Evolutionary conservation across 345 rosid genomes (phyloP).

Genomic region (Angophora floribunda): DNA sequence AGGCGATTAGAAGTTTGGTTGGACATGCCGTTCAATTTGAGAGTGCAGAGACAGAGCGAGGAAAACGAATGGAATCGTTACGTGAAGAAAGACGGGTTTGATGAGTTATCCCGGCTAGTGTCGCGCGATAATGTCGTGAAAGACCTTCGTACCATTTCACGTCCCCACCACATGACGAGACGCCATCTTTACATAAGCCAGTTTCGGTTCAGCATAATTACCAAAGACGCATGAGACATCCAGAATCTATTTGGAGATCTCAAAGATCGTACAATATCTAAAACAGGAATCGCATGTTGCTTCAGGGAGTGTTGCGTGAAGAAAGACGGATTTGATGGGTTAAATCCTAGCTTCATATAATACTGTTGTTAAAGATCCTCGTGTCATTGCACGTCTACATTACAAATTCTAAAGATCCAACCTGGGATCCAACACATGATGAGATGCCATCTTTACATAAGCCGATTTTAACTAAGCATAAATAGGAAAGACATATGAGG

Average conservation of each 20-base stretch:
- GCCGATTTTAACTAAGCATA: neutral
- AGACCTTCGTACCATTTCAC: neutral
- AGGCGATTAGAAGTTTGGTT: constrained; percentile 73
- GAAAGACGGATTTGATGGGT: constrained; percentile 6
- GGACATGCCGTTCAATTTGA: constrained; percentile 26
- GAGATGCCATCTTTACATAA: neutral
- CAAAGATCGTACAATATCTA: neutral
- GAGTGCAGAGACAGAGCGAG: neutral
- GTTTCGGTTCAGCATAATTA: neutral
- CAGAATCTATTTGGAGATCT: neutral
- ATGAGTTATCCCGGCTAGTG: neutral
- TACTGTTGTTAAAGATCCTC: neutral
- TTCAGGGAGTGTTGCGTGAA: neutral
- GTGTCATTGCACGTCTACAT: neutral
- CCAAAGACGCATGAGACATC: neutral
- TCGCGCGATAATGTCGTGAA: neutral
- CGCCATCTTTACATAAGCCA: neutral
- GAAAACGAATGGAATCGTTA: neutral
- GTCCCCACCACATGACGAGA: neutral
- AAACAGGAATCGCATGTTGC: neutral
- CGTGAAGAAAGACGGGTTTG: constrained; percentile 6
- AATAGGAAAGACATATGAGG: neutral
- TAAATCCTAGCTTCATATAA: neutral
- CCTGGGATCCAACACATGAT: neutral
- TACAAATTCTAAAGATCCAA: neutral